A percentile compares a stretch with the other conserved stretches of the same genome.
Evolutionary conservation across 305 asterid species (phyloP).

Genomic region (Fraxinus dipetala): DNA sequence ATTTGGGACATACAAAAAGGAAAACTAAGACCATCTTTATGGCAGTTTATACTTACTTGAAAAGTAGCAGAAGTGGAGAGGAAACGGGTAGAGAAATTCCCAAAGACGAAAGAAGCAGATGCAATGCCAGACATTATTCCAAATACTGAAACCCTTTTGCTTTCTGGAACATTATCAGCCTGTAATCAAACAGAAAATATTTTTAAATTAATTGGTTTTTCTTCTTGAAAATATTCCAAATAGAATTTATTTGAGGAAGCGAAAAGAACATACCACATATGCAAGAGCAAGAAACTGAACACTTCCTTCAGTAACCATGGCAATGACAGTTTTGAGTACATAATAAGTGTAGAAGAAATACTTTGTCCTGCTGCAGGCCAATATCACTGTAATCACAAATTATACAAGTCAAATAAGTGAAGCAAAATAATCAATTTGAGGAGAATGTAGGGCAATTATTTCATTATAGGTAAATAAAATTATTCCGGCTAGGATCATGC

Average conservation of each 20-base stretch:
- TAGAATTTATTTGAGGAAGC: neutral
- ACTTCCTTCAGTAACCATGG: constrained; percentile 87
- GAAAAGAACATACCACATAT: constrained; percentile 52
- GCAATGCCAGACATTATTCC: constrained; percentile 76
- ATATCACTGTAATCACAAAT: constrained; percentile 46
- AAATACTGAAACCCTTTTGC: constrained; percentile 65
- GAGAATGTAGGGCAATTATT: neutral
- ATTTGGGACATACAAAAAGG: too few species aligned
- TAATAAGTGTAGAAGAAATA: constrained; percentile 67
- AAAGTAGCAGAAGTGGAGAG: constrained; percentile 69
- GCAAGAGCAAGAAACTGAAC: constrained; percentile 85
- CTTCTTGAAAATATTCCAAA: neutral
- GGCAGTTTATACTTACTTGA: constrained; percentile 40
- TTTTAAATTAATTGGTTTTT: neutral
- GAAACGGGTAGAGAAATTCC: constrained; percentile 72
- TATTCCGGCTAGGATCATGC: too few species aligned
- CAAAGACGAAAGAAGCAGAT: constrained; percentile 76
- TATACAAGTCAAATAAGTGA: neutral
- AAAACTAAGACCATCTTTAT: too few species aligned
- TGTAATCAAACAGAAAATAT: constrained; percentile 24
- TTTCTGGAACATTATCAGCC: constrained; percentile 87
- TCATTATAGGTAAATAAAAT: neutral
- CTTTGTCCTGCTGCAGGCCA: constrained; percentile 69
- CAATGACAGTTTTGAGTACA: constrained; percentile 55
- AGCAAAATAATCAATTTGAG: neutral